These are phyloP conservation scores for Pyrenophora seminiperda DNA, from an alignment of 2,329 filamentous ascomycete genomes.

Conservation along the genomic window DNA sequence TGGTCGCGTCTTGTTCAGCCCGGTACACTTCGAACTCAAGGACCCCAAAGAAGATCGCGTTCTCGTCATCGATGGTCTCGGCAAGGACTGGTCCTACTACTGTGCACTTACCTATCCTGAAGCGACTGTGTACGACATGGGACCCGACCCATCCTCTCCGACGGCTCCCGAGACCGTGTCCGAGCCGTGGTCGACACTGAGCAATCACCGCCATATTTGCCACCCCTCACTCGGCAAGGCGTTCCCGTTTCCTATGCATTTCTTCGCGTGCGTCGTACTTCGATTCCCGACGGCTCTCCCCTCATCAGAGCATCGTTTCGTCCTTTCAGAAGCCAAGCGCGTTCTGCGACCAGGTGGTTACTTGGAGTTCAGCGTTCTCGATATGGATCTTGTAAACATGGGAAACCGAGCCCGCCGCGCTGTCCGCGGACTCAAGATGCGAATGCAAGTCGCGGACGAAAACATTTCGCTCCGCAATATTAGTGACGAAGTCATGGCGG, in stretches of 20 bases:
- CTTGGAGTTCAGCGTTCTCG: slow-evolving; percentile 78
- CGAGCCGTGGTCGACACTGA: slow-evolving; percentile 47
- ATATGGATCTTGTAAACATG: slow-evolving; percentile 83
- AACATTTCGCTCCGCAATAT: slow-evolving; percentile 63
- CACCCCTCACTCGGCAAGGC: slow-evolving; percentile 66
- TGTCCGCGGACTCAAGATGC: slow-evolving; percentile 73
- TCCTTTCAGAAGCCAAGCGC: slow-evolving; percentile 75
- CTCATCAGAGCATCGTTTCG: slow-evolving; percentile 70
- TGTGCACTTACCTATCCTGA: slow-evolving; percentile 78
- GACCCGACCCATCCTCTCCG: slow-evolving; percentile 37
- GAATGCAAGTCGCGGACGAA: slow-evolving; percentile 65
- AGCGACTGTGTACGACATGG: slow-evolving; percentile 76
- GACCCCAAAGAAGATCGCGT: slow-evolving; percentile 66
- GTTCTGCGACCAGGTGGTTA: slow-evolving; percentile 79
- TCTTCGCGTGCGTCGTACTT: slow-evolving; percentile 76
- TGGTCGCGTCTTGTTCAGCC: slow-evolving; percentile 81
- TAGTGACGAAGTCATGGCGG: slow-evolving; percentile 63
- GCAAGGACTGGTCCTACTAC: slow-evolving; percentile 91
- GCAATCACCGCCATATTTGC: slow-evolving; percentile 77
- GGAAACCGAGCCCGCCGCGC: slow-evolving; percentile 71
- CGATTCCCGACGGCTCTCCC: slow-evolving; percentile 75
- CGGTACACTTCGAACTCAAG: slow-evolving; percentile 72
- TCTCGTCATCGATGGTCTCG: slow-evolving; percentile 79
- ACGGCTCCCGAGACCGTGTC: slow-evolving; percentile 17
- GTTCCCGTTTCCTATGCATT: slow-evolving; percentile 77